These are phyloP conservation scores for Globisporangium emineosum DNA, from an alignment of 352 stramenopile genomes.

Conservation along the genomic window DNA sequence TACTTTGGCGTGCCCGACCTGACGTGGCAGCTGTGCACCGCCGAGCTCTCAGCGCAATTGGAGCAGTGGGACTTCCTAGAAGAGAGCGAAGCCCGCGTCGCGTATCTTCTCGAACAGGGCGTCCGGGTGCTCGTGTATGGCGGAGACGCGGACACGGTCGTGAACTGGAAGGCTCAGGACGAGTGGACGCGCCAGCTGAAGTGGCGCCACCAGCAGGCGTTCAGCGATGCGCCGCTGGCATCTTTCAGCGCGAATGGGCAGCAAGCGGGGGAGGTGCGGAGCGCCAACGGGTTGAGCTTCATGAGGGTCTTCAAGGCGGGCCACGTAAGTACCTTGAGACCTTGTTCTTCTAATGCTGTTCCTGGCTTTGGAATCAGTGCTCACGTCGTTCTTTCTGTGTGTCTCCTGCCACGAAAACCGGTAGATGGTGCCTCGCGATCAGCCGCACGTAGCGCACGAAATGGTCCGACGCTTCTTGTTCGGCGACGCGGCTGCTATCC, in stretches of 20 bases:
- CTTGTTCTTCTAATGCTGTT: background rate
- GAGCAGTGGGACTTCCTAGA: conserved; percentile 38
- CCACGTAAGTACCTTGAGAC: conserved; percentile 54
- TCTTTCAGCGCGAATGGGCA: conserved; percentile 23
- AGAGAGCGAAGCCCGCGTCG: conserved; percentile 59
- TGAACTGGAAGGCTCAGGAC: conserved; percentile 69
- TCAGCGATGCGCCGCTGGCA: conserved; percentile 20
- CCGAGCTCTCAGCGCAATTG: conserved; percentile 17
- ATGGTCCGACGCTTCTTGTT: conserved; percentile 52
- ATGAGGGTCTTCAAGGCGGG: conserved; percentile 60
- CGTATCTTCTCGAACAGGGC: conserved; percentile 36
- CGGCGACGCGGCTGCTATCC: background rate
- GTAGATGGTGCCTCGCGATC: conserved; percentile 79
- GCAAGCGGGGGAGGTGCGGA: conserved; percentile 40
- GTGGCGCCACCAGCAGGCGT: conserved; percentile 39
- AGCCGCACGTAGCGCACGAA: conserved; percentile 44
- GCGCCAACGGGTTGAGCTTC: conserved; percentile 53
- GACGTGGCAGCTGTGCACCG: conserved; percentile 52
- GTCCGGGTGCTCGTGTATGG: conserved; percentile 75
- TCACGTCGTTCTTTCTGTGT: background rate
- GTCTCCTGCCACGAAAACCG: background rate
- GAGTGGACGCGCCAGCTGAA: conserved; percentile 50
- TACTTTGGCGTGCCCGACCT: conserved; percentile 41
- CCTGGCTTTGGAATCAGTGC: background rate
- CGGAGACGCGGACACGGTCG: conserved; percentile 65